Conservation (phyloP, 2,329 filamentous ascomycete genomes). For the Grosmannia serpens region DNA sequence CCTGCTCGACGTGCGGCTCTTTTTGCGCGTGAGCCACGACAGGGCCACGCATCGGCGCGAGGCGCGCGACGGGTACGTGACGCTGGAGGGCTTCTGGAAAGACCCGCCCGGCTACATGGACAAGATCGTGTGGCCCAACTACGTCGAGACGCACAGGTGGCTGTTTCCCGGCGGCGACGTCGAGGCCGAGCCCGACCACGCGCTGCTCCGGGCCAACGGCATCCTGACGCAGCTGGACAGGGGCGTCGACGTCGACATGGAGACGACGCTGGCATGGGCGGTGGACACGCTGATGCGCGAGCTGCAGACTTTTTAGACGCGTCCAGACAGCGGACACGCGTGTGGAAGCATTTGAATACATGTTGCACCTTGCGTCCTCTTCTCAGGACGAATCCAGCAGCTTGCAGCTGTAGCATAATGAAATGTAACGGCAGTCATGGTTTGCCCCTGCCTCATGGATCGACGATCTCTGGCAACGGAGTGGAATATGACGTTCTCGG, state of each 20-base stretch:
- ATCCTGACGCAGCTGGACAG: constrained; percentile 37
- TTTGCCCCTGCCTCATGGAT: constrained; percentile 82
- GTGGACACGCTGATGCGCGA: constrained; percentile 47
- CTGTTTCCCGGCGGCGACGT: constrained; percentile 64
- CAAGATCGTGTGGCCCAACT: constrained; percentile 91
- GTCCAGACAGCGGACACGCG: background rate
- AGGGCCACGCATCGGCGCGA: constrained; percentile 55
- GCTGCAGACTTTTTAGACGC: constrained; percentile 17
- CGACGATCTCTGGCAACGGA: constrained; percentile 85
- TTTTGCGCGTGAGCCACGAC: constrained; percentile 58
- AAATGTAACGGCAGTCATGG: constrained; percentile 65
- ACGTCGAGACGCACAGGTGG: constrained; percentile 69
- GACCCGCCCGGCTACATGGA: constrained; percentile 94
- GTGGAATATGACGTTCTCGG: constrained; percentile 75
- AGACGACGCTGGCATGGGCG: constrained; percentile 54
- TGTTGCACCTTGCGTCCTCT: background rate
- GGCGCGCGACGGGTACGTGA: constrained; percentile 65
- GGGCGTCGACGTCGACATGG: constrained; percentile 45
- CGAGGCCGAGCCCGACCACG: constrained; percentile 39
- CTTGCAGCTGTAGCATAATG: background rate
- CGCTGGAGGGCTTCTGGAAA: constrained; percentile 82
- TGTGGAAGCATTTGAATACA: background rate
- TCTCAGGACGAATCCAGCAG: too few species aligned
- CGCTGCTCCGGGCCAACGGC: constrained; percentile 25
- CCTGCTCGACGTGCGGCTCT: constrained; percentile 63